Conservation (phyloP, 2,329 filamentous ascomycete species). For the Tricladium varicosporioides region DNA sequence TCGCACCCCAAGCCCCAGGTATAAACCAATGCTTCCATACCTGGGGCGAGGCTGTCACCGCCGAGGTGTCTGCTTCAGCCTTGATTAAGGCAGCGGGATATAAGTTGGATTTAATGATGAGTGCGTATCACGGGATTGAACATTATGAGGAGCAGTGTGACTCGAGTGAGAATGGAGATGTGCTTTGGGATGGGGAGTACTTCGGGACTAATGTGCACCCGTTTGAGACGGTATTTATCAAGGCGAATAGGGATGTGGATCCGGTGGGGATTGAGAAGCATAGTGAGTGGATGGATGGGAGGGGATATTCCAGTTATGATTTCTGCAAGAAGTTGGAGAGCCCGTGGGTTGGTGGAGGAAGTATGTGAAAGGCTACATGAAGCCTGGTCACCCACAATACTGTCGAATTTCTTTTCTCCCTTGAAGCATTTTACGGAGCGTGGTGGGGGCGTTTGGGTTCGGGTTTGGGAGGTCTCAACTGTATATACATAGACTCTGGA, state of each 20-base stretch:
- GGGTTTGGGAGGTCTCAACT: no score
- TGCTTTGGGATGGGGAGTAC: slow-evolving; percentile 16
- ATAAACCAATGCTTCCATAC: slow-evolving; percentile 20
- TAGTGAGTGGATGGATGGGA: slow-evolving; percentile 18
- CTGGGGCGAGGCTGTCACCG: slow-evolving; percentile 10
- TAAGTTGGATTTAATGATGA: slow-evolving; percentile 22
- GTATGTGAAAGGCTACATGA: no score
- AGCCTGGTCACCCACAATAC: no score
- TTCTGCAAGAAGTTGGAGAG: slow-evolving; percentile 5
- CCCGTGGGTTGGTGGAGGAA: no score
- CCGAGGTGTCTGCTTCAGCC: slow-evolving; percentile 13
- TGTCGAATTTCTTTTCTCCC: no score
- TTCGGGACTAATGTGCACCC: slow-evolving; percentile 22
- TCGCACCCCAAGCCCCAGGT: slow-evolving; percentile 3
- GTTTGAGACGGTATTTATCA: slow-evolving; percentile 23
- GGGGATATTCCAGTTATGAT: slow-evolving; percentile 20
- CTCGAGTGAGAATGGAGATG: slow-evolving; percentile 6
- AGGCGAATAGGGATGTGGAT: slow-evolving; percentile 19
- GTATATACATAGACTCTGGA: no score
- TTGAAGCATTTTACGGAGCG: no score
- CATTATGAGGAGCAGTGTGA: slow-evolving; percentile 12
- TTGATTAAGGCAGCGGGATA: slow-evolving; percentile 18
- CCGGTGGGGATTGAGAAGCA: slow-evolving; percentile 10
- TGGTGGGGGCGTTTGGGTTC: no score
- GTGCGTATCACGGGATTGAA: slow-evolving; percentile 14